Percentiles rank a stretch among this genome's conserved stretches.
These are phyloP conservation scores for Seiridium unicorne DNA, from an alignment of 2,329 filamentous ascomycete species.

Conservation along the genomic window DNA sequence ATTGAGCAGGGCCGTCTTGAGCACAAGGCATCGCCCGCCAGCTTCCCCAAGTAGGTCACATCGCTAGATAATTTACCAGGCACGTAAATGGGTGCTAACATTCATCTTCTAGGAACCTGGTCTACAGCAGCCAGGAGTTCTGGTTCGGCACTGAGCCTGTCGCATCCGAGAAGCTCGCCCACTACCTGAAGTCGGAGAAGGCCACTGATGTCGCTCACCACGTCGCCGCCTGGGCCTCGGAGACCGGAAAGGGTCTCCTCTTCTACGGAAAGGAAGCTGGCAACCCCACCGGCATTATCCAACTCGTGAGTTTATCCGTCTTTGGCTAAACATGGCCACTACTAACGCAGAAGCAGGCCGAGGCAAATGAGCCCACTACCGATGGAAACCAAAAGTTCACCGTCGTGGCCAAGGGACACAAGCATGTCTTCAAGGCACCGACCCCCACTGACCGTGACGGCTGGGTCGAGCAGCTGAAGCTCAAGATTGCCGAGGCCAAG, in stretches of 20 bases:
- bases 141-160: slow-evolving; percentile 76
- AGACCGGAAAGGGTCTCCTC: slow-evolving; percentile 93
- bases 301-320: slow-evolving; percentile 63
- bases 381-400: slow-evolving; percentile 80
- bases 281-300: slow-evolving; percentile 77
- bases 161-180: slow-evolving; percentile 68
- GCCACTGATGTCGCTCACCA: slow-evolving; percentile 70
- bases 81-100: background rate
- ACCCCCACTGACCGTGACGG: slow-evolving; percentile 78
- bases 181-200: slow-evolving; percentile 89
- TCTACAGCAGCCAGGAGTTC: slow-evolving; percentile 92
- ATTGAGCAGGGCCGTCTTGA: slow-evolving; percentile 81
- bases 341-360: slow-evolving; percentile 37
- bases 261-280: slow-evolving; percentile 83
- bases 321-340: background rate
- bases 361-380: slow-evolving; percentile 68
- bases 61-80: no score
- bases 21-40: slow-evolving; percentile 84
- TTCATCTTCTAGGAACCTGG: slow-evolving; percentile 64
- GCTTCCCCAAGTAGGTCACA: slow-evolving; percentile 76
- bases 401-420: slow-evolving; percentile 81
- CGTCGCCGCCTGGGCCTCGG: slow-evolving; percentile 82
- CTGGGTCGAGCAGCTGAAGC: slow-evolving; percentile 85
- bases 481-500: slow-evolving; percentile 82
- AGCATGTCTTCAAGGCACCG: slow-evolving; percentile 89